Evolutionary conservation across 2,329 filamentous ascomycete species (phyloP), one percentile per base, ranked within the genome.

Genomic region (Alternaria triticina): DNA sequence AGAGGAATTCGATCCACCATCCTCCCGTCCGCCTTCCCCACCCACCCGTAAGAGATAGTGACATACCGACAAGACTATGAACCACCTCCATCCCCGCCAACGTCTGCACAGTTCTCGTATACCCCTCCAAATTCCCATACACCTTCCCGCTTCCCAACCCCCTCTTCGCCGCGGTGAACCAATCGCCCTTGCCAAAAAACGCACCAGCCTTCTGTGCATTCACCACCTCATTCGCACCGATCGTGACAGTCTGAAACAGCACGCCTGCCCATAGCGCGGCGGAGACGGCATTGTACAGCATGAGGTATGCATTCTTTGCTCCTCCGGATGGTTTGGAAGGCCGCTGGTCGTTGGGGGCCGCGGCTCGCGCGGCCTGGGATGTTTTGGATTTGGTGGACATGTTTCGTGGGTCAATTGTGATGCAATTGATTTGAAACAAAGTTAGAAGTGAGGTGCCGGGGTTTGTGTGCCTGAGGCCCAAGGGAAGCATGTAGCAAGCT

Each of bases 201-300:
- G 23, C 43, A 1, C 70, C 68, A 0, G 63, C 64, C 22, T 69
- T 72, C 12, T 62, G 47, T 10, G 68, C 69, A 36, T 40, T 66
- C 6, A 54, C 27, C 2, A 74, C 36, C 28, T 74, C 70, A 9
- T 62, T 36, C 0, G 58, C 45, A 2, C 85, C 77, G 22, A 91
- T 85, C 58, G 89, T 81, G 25, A 89, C 73, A 3, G 91, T 90
- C 64, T 92, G 88, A 58, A 87, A 86, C 44, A 97, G 87, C 57
- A 97, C 89, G 17, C 88, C 87, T 44, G 87, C 82, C 96, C 96
- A 99, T 57, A 95, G 87, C 22, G 89, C 78, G 64, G 93, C 88
- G 57, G 90, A 96, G 68, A 90, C 76, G 73, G 89, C 86, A 82
- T 98, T 98, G 87, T 98, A 99, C 72, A 89, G 83, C 75, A 94